Evolutionary conservation across 2,329 filamentous ascomycete species (phyloP), one percentile per base, ranked within the genome.

Genomic region (Blastomyces percursus): DNA sequence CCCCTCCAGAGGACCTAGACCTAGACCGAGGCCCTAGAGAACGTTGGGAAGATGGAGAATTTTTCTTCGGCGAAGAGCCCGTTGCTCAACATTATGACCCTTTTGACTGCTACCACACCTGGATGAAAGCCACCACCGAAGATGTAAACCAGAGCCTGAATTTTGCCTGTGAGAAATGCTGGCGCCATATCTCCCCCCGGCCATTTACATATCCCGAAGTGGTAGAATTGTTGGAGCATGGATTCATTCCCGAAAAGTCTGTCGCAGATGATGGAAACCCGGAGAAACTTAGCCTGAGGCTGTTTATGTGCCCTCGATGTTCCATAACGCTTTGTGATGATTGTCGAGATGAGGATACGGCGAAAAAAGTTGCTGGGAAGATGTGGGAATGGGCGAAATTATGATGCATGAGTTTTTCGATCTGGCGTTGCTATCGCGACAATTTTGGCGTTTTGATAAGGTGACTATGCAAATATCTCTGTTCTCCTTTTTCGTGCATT

Each of bases 1-100:
- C 16, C 38, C 57, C 9, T 32, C 21, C 56, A 9, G 62, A 65
- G 38, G 64, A 66, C 35, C 65, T 66, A n/a, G 65, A 68, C 35
- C 64, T 68, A 19, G 65, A 70, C 44, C 38, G 60, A 8, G 64
- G 64, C 9, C 54, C 60, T 11, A 11, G 30, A 6, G 2, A 6
- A 1, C 60, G 66, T 6, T 70, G 68, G 69, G 64, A 70, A 19
- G 48, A 19, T 0, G 50, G 19, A 12, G 52, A 71, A 63, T 80
- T 83, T 70, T 74, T 78, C 63, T 70, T 78, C 61, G 70, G 69
- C 1, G 65, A 67, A 16, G 70, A 68, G 42, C 67, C 66, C 12
- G 50, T 59, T 16, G 4, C 40, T 3, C 60, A 67, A 7, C 56
- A 65, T 11, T 35, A 60, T 24, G 44, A 66, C 50, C 59, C 62